A percentile compares a stretch with the other conserved stretches of the same genome.
Evolutionary conservation across 208 protist genomes (phyloP).

Genomic region (Crithidia thermophila): DNA sequence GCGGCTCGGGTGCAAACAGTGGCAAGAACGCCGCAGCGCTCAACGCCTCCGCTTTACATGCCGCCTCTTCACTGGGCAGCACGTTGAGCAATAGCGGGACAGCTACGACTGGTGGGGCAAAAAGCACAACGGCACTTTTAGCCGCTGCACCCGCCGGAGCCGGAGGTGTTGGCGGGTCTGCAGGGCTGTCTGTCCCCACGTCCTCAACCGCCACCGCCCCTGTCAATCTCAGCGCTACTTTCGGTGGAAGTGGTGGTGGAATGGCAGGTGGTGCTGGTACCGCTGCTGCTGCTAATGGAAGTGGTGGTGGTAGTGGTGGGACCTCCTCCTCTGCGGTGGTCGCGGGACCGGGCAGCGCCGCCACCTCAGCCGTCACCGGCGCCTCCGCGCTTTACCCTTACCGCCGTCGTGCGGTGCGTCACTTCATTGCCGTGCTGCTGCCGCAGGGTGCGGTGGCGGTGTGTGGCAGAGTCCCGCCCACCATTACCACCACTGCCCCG

Average conservation of each 20-base stretch:
- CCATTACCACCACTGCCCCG: background rate
- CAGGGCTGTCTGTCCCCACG: background rate
- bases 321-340: too few species aligned
- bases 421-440: slow-evolving; percentile 55
- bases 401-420: slow-evolving; percentile 15
- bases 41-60: too few species aligned
- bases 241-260: background rate
- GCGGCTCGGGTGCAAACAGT: too few species aligned
- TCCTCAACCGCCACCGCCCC: slow-evolving; percentile 1
- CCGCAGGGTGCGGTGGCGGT: slow-evolving; percentile 47
- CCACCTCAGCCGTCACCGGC: background rate
- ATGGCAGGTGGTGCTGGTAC: background rate
- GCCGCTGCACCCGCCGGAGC: too few species aligned
- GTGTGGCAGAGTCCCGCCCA: slow-evolving; percentile 28
- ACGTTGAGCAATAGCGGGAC: too few species aligned
- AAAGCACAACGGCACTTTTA: too few species aligned
- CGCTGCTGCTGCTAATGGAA: background rate
- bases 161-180: background rate
- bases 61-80: too few species aligned
- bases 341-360: background rate
- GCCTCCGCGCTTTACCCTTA: slow-evolving; percentile 18
- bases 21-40: too few species aligned
- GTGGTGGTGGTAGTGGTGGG: background rate
- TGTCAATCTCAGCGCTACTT: background rate
- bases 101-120: too few species aligned